These are phyloP conservation scores for Sistotremastrum suecicum DNA, from an alignment of 768 basidiomycete species.

Conservation along the genomic window DNA sequence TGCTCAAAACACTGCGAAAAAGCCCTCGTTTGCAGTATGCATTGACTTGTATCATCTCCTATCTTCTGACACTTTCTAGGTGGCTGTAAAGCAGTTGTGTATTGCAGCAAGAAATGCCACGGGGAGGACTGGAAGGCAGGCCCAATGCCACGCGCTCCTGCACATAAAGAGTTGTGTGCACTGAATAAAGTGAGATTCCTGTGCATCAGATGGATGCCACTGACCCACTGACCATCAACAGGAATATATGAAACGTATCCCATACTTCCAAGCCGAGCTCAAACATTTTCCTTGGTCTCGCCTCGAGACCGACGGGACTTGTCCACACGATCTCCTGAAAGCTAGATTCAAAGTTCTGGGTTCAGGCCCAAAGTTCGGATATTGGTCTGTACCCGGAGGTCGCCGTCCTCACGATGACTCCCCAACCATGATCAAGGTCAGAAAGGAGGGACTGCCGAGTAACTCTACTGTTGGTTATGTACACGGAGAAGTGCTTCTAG, in stretches of 20 bases:
- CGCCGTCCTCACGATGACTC: conserved; percentile 16
- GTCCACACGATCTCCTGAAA: conserved; percentile 18
- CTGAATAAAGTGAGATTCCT: conserved; percentile 18
- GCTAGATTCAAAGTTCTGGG: conserved; percentile 26
- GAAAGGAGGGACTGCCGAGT: background rate
- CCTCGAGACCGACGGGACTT: conserved; percentile 28
- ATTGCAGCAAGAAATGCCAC: conserved; percentile 13
- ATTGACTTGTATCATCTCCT: no score
- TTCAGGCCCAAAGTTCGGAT: conserved; percentile 22
- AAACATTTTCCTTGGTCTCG: conserved; percentile 29
- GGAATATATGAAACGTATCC: conserved; percentile 24
- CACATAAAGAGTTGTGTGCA: conserved; percentile 20
- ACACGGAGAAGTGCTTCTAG: conserved; percentile 20
- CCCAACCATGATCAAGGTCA: background rate
- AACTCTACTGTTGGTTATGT: conserved; percentile 14
- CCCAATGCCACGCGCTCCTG: conserved; percentile 9
- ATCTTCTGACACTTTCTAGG: no score
- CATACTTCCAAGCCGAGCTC: conserved; percentile 19
- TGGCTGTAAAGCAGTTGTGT: no score
- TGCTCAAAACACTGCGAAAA: no score
- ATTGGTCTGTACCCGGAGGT: conserved; percentile 26
- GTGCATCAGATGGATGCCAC: background rate
- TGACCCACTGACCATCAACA: conserved; percentile 5
- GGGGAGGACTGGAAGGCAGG: conserved; percentile 21
- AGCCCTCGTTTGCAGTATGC: no score